Evolutionary conservation across 208 protist species (phyloP).

Genomic region (Lotmaria passim): DNA sequence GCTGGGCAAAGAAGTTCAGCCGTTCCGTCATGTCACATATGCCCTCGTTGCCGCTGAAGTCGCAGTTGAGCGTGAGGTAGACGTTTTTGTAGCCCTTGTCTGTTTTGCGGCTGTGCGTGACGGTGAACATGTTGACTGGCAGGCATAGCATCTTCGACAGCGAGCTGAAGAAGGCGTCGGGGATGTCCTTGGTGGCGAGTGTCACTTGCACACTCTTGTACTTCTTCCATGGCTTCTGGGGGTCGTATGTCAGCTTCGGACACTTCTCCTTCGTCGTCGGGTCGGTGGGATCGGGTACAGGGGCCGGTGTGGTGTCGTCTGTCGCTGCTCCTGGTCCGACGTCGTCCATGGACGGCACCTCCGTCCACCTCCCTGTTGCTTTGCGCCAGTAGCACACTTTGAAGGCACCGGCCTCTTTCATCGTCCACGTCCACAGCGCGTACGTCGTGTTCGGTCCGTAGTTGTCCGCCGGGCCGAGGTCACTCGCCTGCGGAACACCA

Average conservation of each 20-base stretch:
- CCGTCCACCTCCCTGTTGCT: constrained; percentile 44
- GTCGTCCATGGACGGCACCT: constrained; percentile 72
- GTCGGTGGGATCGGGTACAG: constrained; percentile 49
- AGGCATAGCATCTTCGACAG: constrained; percentile 64
- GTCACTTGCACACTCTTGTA: constrained; percentile 57
- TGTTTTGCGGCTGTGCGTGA: constrained; percentile 44
- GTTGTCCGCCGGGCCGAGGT: constrained; percentile 65
- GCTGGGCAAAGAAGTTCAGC: constrained; percentile 55
- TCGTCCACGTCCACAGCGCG: constrained; percentile 56
- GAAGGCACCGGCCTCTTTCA: constrained; percentile 55
- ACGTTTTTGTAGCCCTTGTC: constrained; percentile 37
- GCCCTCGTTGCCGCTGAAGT: constrained; percentile 24
- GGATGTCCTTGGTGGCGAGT: constrained; percentile 32
- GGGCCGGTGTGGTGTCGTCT: constrained; percentile 1
- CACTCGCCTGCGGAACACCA: constrained; percentile 55
- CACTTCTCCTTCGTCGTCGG: constrained; percentile 53
- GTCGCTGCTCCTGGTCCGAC: constrained; percentile 14
- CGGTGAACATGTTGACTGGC: constrained; percentile 38
- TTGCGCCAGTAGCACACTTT: constrained; percentile 81
- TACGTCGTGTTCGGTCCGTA: constrained; percentile 75
- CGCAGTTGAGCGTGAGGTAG: constrained; percentile 66
- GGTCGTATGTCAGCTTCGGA: constrained; percentile 34
- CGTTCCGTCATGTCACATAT: constrained; percentile 61
- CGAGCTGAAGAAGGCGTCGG: constrained; percentile 24
- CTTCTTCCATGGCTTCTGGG: constrained; percentile 35